Evolutionary conservation across 2,329 filamentous ascomycete species (phyloP).

Genomic region (Phyllachora maydis): DNA sequence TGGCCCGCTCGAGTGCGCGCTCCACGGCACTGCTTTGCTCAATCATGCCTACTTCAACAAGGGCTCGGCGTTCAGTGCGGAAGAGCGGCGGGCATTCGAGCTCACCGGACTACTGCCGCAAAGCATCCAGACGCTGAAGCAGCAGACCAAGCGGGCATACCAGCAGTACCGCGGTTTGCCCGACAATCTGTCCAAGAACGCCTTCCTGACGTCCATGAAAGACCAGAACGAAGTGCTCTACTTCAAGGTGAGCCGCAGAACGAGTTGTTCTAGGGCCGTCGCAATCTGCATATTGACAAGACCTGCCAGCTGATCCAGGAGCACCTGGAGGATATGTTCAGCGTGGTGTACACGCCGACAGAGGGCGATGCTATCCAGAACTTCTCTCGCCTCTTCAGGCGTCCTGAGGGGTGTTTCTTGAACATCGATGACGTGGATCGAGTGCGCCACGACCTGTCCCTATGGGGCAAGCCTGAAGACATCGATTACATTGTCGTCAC

Average conservation of each 20-base stretch:
- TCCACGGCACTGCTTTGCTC: conserved; percentile 32
- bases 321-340: conserved; percentile 73
- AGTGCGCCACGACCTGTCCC: conserved; percentile 43
- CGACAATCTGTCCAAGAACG: conserved; percentile 62
- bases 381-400: conserved; percentile 58
- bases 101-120: conserved; percentile 55
- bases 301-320: conserved; percentile 42
- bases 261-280: neutral
- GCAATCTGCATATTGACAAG: too few species aligned
- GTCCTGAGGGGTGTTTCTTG: conserved; percentile 64
- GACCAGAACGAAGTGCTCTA: conserved; percentile 74
- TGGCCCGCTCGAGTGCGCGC: conserved; percentile 25
- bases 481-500: conserved; percentile 81
- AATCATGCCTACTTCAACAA: conserved; percentile 59
- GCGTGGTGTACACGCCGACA: conserved; percentile 78
- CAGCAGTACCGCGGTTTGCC: conserved; percentile 47
- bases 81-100: conserved; percentile 50
- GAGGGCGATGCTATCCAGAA: conserved; percentile 78
- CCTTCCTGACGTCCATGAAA: conserved; percentile 68
- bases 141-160: conserved; percentile 61
- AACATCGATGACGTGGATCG: conserved; percentile 49
- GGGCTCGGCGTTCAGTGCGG: conserved; percentile 52
- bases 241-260: conserved; percentile 32
- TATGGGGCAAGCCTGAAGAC: conserved; percentile 51
- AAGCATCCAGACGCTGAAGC: conserved; percentile 52